These are phyloP conservation scores for Geranium brycei DNA, from an alignment of 345 rosid genomes.

Conservation along the genomic window DNA sequence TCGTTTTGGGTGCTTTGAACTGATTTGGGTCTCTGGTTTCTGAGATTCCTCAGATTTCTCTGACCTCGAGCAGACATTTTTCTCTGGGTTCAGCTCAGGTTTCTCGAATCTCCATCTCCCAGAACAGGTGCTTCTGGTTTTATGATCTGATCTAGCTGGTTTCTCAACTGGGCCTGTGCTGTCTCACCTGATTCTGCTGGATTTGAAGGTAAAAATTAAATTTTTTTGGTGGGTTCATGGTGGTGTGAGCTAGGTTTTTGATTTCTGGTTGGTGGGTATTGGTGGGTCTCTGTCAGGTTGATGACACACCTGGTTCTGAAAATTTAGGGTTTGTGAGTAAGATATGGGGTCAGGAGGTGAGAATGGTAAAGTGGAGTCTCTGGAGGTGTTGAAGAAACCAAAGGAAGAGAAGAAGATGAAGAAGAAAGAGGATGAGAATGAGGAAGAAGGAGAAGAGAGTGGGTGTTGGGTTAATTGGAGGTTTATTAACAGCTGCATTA, in stretches of 20 bases:
- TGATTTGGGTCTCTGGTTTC: not conserved
- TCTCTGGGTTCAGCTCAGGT: not conserved
- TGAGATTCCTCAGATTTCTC: not conserved
- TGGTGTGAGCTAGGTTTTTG: not conserved
- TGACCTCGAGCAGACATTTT: not conserved
- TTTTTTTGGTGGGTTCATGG: not conserved
- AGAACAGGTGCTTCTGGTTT: not conserved
- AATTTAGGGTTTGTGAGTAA: conserved; percentile 19
- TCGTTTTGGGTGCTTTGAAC: not conserved
- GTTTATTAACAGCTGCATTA: conserved; percentile 37
- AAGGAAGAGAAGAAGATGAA: conserved; percentile 33
- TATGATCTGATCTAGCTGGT: not conserved
- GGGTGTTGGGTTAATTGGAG: conserved; percentile 54
- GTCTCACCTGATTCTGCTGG: not conserved
- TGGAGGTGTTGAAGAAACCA: conserved; percentile 33
- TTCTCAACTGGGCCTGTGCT: not conserved
- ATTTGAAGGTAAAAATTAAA: not conserved
- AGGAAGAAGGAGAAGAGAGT: conserved; percentile 22
- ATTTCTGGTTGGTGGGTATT: not conserved
- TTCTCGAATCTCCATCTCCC: not conserved
- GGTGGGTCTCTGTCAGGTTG: conserved; percentile 6
- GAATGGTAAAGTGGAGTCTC: conserved; percentile 27
- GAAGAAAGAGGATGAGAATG: conserved; percentile 12
- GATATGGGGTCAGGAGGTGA: conserved; percentile 30
- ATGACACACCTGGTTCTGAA: conserved; percentile 14